phyloP scores from a whole-genome alignment of 371 early-diverging fungal genomes.

The Rhizopus microsporus region DNA sequence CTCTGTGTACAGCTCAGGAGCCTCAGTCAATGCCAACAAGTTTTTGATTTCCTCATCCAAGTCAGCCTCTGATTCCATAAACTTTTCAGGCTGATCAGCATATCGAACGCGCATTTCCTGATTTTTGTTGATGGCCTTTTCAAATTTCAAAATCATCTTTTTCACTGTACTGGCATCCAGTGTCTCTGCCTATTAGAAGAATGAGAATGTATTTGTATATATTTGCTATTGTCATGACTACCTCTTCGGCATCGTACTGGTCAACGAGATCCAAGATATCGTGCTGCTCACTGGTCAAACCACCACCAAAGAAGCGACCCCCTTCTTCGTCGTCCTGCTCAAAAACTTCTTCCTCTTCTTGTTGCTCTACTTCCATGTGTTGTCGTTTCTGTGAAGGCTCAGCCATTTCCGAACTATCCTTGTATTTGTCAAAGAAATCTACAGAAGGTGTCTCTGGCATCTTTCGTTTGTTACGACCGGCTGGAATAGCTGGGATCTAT shows the following conservation, averaged over 20 bases:
- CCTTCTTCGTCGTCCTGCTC: constrained; percentile 48
- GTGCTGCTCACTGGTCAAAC: constrained; percentile 77
- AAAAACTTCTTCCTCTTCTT: constrained; percentile 18
- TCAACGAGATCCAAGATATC: constrained; percentile 83
- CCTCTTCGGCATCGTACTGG: constrained; percentile 76
- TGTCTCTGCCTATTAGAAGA: constrained; percentile 40
- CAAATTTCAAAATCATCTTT: constrained; percentile 78
- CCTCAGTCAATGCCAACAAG: constrained; percentile 72
- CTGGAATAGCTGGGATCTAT: constrained; percentile 61
- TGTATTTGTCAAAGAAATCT: constrained; percentile 50
- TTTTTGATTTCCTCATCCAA: constrained; percentile 87
- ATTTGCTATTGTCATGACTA: constrained; percentile 8
- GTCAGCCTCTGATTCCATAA: constrained; percentile 94
- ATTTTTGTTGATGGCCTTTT: constrained; percentile 85
- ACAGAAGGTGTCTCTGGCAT: constrained; percentile 55
- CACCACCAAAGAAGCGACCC: constrained; percentile 86
- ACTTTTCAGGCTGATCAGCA: constrained; percentile 77
- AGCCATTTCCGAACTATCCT: constrained; percentile 23
- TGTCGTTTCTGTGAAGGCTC: constrained; percentile 26
- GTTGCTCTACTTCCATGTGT: constrained; percentile 25
- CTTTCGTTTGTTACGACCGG: constrained; percentile 63
- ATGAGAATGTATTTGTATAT: neutral
- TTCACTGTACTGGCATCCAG: constrained; percentile 70
- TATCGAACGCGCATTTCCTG: constrained; percentile 86
- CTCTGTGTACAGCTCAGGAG: constrained; percentile 76